Evolutionary conservation across 805 yeast genomes (phyloP).

Genomic region (Lachancea lanzarotensis): DNA sequence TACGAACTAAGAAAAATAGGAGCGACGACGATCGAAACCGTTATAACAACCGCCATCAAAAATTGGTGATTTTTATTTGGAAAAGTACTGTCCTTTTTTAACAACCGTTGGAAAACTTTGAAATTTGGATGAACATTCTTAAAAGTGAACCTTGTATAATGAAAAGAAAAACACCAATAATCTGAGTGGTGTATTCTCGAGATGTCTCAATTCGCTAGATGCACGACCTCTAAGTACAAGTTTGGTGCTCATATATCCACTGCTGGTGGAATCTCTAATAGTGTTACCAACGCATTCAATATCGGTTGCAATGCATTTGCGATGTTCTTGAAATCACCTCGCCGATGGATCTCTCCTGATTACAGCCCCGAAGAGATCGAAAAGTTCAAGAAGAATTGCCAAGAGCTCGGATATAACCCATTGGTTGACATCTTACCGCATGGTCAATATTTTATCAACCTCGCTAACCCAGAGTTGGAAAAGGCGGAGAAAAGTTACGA

Average conservation of each 20-base stretch:
- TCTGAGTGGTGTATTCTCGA: background rate
- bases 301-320: slow-evolving; percentile 76
- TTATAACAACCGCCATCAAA: background rate
- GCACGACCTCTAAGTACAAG: slow-evolving; percentile 41
- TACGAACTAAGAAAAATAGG: background rate
- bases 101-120: background rate
- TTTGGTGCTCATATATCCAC: slow-evolving; percentile 89
- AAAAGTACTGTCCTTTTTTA: background rate
- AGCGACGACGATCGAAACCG: background rate
- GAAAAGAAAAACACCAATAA: background rate
- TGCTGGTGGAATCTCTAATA: slow-evolving; percentile 70
- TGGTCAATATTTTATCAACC: slow-evolving; percentile 87
- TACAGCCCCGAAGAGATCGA: slow-evolving; percentile 58
- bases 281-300: slow-evolving; percentile 51
- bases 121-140: background rate
- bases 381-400: slow-evolving; percentile 60
- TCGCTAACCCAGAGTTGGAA: slow-evolving; percentile 83
- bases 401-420: slow-evolving; percentile 60
- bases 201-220: slow-evolving; percentile 38
- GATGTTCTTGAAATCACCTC: slow-evolving; percentile 80
- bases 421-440: slow-evolving; percentile 82
- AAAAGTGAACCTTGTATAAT: background rate
- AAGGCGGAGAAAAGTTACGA: slow-evolving; percentile 70
- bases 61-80: background rate
- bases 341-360: slow-evolving; percentile 85